These are phyloP conservation scores for Annulohypoxylon bovei DNA, from an alignment of 495 filamentous ascomycete genomes.

Conservation along the genomic window DNA sequence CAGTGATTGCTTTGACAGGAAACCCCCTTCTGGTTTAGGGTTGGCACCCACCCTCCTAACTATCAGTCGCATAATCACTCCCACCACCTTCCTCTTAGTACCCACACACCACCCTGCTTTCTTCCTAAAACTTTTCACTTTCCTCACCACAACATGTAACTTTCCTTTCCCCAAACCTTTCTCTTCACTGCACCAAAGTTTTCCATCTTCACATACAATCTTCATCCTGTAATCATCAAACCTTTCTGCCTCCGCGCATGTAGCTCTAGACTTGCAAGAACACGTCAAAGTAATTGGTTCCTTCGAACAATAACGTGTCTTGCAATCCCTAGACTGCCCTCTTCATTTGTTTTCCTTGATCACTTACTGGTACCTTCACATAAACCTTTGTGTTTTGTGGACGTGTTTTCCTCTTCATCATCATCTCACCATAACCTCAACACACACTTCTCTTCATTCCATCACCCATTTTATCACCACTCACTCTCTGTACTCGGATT, in stretches of 20 bases:
- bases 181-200: background rate
- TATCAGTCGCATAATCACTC: background rate
- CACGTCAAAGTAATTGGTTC: background rate
- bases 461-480: background rate
- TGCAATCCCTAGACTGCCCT: background rate
- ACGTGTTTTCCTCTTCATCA: background rate
- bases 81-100: background rate
- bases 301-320: background rate
- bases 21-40: background rate
- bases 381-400: background rate
- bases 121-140: background rate
- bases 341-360: background rate
- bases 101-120: background rate
- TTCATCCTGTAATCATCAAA: background rate
- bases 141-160: background rate
- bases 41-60: background rate
- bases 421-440: background rate
- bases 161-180: background rate
- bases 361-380: background rate
- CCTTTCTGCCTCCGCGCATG: background rate
- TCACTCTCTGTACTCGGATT: background rate
- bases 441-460: background rate
- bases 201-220: background rate
- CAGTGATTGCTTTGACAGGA: background rate
- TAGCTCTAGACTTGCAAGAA: background rate